phyloP scores from a whole-genome alignment of 345 rosid species.

The Pugionium cornutum region DNA sequence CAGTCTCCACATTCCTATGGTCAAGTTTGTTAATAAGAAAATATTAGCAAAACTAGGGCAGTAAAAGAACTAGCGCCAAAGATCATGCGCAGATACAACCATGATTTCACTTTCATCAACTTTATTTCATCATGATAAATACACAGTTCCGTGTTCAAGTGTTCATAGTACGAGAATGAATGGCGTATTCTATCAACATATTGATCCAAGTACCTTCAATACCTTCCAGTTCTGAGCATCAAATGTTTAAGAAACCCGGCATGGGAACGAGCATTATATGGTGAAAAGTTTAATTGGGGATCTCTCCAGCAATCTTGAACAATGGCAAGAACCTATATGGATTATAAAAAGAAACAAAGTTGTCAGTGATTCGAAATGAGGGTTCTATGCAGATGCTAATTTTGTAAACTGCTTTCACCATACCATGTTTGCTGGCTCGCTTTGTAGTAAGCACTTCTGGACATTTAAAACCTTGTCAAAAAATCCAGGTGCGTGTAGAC shows the following conservation, averaged over 20 bases:
- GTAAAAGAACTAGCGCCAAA: not conserved
- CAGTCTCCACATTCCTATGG: constrained; percentile 64
- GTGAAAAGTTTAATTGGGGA: constrained; percentile 68
- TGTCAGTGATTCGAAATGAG: not conserved
- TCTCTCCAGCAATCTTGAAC: constrained; percentile 90
- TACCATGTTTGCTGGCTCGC: constrained; percentile 84
- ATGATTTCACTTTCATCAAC: constrained; percentile 17
- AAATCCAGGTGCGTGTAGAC: constrained; percentile 88
- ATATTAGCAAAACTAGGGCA: constrained; percentile 19
- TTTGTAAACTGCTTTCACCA: constrained; percentile 23
- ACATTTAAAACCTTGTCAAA: constrained; percentile 87
- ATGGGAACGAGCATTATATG: constrained; percentile 79
- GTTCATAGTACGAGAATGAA: not conserved
- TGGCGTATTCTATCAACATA: not conserved
- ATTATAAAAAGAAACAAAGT: not conserved
- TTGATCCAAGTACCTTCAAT: constrained; percentile 40
- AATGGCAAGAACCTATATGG: constrained; percentile 72
- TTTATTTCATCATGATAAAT: not conserved
- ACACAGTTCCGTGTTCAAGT: not conserved
- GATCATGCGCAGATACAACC: constrained; percentile 13
- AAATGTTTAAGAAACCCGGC: constrained; percentile 91
- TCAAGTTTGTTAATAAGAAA: constrained; percentile 31
- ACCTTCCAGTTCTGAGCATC: constrained; percentile 96
- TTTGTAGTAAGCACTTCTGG: constrained; percentile 76
- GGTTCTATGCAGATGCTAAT: not conserved